These are phyloP conservation scores for Hygrophorus russula DNA, from an alignment of 768 basidiomycete genomes.

Conservation along the genomic window DNA sequence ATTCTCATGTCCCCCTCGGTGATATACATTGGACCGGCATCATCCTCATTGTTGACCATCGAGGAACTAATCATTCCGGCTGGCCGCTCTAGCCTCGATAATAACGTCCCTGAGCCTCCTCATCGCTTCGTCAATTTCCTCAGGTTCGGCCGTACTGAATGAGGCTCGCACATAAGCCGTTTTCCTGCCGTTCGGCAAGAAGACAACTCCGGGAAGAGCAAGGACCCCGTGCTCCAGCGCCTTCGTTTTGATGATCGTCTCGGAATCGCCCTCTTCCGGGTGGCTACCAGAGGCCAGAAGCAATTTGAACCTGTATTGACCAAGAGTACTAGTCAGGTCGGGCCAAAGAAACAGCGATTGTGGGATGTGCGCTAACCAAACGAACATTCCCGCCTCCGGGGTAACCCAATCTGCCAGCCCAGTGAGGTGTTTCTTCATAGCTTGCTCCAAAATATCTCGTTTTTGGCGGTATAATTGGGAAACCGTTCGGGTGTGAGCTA, in stretches of 20 bases:
- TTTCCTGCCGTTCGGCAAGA: constrained; percentile 60
- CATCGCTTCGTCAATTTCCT: constrained; percentile 68
- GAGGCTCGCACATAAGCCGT: constrained; percentile 73
- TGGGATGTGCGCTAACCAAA: constrained; percentile 48
- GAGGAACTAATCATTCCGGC: background rate
- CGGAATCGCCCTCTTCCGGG: constrained; percentile 49
- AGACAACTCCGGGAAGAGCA: constrained; percentile 80
- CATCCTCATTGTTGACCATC: background rate
- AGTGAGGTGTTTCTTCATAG: constrained; percentile 65
- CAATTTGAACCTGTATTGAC: constrained; percentile 53
- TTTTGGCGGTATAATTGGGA: constrained; percentile 65
- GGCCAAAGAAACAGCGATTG: background rate
- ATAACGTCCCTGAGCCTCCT: constrained; percentile 39
- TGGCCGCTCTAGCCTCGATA: constrained; percentile 16
- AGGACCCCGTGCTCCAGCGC: constrained; percentile 77
- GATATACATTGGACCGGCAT: background rate
- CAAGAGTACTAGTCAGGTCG: background rate
- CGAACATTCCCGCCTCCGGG: constrained; percentile 82
- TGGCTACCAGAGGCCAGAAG: constrained; percentile 22
- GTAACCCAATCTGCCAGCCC: constrained; percentile 64
- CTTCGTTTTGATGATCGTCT: constrained; percentile 56
- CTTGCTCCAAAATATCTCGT: constrained; percentile 67
- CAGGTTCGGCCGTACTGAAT: constrained; percentile 59
- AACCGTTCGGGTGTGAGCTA: constrained; percentile 53
- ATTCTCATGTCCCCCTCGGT: too few species aligned